Percentiles rank a stretch among this genome's conserved stretches.
These are phyloP conservation scores for Mucor ambiguus DNA, from an alignment of 371 early-diverging fungal genomes.

Conservation along the genomic window DNA sequence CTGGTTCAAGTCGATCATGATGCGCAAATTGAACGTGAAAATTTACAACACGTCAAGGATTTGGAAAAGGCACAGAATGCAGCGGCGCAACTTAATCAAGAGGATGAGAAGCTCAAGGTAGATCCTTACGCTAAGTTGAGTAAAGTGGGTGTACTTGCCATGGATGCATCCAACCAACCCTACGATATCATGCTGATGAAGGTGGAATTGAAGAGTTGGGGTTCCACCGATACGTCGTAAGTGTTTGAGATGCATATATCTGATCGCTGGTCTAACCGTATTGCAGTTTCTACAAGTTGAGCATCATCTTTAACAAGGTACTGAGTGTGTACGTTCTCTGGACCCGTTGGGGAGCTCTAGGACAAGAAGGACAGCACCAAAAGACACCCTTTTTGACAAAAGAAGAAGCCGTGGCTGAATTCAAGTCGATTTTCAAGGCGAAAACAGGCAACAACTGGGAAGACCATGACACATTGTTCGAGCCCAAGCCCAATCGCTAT, in stretches of 20 bases:
- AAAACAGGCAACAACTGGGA: conserved; percentile 64
- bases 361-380: conserved; percentile 59
- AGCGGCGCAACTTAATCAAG: conserved; percentile 5
- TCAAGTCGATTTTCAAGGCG: conserved; percentile 60
- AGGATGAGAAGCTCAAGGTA: conserved; percentile 27
- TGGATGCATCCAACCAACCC: conserved; percentile 35
- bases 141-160: conserved; percentile 40
- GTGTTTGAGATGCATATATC: neutral
- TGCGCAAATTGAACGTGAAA: conserved; percentile 46
- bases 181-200: conserved; percentile 57
- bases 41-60: conserved; percentile 31
- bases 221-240: conserved; percentile 15
- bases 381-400: conserved; percentile 55
- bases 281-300: conserved; percentile 60
- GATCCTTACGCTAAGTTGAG: conserved; percentile 43
- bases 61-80: conserved; percentile 20
- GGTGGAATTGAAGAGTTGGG: conserved; percentile 39
- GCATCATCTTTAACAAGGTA: conserved; percentile 51
- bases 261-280: neutral
- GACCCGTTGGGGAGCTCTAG: conserved; percentile 63
- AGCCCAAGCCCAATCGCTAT: conserved; percentile 50
- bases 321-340: conserved; percentile 57
- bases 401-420: conserved; percentile 56
- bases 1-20: conserved; percentile 32
- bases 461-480: conserved; percentile 31